Base-by-base conservation (phyloP, 2,329 filamentous ascomycete genomes). In the Pseudocercospora fijiensis region DNA sequence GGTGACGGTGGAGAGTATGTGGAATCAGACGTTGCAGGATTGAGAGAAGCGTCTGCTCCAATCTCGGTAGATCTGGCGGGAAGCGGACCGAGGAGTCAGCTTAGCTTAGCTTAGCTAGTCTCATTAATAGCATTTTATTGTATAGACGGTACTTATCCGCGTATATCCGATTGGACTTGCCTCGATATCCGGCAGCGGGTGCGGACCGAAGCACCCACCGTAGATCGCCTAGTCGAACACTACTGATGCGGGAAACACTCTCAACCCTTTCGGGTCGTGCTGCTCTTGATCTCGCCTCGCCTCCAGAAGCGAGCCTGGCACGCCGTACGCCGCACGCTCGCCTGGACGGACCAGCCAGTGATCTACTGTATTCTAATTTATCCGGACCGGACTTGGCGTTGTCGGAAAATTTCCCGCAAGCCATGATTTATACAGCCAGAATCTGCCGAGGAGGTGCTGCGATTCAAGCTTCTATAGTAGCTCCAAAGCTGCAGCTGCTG, bases 1-100 rank as follows among this genome's bases (percentile, higher is more conserved):
- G 22, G 83, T 86, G 8, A 82, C 78, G 2, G 83, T 83, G 57
- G 72, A 77, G 62, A 85, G 83, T 71, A 73, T 86, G 56, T 86
- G 83, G 82, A 79, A 86, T 67, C 74, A 76, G 68, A 77, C 73
- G 9, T 57, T 75, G 58, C 62, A 10, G 60, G n/a, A 43, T 26
- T 26, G 26, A 26, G 49, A 18, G 28, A 18, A 13, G 33, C n/a
- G n/a, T n/a, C n/a, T n/a, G n/a, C n/a, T n/a, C n/a, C n/a, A 37
- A 37, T 37, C 33, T 37, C 33, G 33, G 33, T 37, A 16, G 33
- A 37, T 37, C 33, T 37, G 13, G 33, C 33, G 33, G 33, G 33
- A 16, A 16, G 33, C 33, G 33, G 33, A n/a, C 33, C 33, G 33
- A 37, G n/a, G 33, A 16, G 33, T 37, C 33, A 37, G 33, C 33